These are phyloP conservation scores for Aspergillus oerlinghausenensis DNA, from an alignment of 2,329 filamentous ascomycete species.

Conservation along the genomic window DNA sequence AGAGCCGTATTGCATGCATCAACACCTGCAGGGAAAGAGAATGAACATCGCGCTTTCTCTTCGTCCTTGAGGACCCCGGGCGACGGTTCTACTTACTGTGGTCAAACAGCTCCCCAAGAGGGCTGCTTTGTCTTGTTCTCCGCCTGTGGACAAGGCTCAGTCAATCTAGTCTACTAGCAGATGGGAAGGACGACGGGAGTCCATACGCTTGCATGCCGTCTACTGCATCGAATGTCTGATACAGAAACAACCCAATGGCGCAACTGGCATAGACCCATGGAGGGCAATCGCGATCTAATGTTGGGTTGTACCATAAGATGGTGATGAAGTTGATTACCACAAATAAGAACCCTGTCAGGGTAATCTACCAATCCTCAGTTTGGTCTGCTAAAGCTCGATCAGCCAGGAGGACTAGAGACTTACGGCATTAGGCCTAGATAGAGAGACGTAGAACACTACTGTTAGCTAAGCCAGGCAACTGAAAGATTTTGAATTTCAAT, in stretches of 20 bases:
- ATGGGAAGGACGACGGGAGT: not conserved
- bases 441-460: conserved; percentile 10
- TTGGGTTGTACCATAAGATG: conserved; percentile 93
- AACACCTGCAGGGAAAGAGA: conserved; percentile 50
- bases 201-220: conserved; percentile 86
- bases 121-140: conserved; percentile 86
- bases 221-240: conserved; percentile 97
- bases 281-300: conserved; percentile 87
- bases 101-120: conserved; percentile 93
- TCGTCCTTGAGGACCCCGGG: not conserved
- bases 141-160: conserved; percentile 48
- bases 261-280: conserved; percentile 92
- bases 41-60: not conserved
- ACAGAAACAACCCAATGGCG: conserved; percentile 84
- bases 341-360: conserved; percentile 83
- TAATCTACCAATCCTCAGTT: conserved; percentile 56
- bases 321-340: conserved; percentile 86
- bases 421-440: conserved; percentile 46
- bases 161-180: conserved; percentile 1
- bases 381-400: conserved; percentile 1
- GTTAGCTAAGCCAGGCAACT: conserved; percentile 8
- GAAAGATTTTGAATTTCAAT: conserved; percentile 3
- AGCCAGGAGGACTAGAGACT: conserved; percentile 18
- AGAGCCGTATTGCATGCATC: conserved; percentile 96
- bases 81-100: conserved; percentile 56